Evolutionary conservation across 208 protist genomes (phyloP).

Genomic region (Leishmania arabica): DNA sequence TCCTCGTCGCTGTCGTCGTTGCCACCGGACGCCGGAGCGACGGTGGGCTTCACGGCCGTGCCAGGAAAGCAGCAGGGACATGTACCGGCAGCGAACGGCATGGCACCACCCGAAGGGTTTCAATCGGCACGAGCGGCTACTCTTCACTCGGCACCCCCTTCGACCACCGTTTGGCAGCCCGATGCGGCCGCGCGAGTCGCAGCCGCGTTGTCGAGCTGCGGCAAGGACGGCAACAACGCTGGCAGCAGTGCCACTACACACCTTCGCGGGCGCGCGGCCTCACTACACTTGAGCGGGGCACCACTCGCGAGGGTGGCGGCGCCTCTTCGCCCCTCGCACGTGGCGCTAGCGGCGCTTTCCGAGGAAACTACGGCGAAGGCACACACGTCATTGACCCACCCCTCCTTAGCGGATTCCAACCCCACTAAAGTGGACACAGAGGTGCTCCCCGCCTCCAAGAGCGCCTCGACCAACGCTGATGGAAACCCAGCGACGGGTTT

Average conservation of each 20-base stretch:
- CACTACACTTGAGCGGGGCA: not conserved
- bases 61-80: not conserved
- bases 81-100: not conserved
- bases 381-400: not conserved
- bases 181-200: not conserved
- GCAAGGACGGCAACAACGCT: not conserved
- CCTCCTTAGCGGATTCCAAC: not conserved
- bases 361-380: not conserved
- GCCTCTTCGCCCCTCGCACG: not conserved
- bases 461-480: not conserved
- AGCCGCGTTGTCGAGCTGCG: not conserved
- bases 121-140: not conserved
- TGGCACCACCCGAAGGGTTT: not conserved
- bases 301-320: not conserved
- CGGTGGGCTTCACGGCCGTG: not conserved
- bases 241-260: not conserved
- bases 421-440: not conserved
- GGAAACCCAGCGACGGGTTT: not conserved
- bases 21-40: not conserved
- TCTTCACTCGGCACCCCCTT: not conserved
- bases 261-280: not conserved
- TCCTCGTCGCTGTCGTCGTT: not conserved
- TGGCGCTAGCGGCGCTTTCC: not conserved
- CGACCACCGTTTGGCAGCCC: not conserved
- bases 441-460: not conserved